Base-by-base conservation (phyloP, 768 basidiomycete genomes). In the Lentinula edodes region DNA sequence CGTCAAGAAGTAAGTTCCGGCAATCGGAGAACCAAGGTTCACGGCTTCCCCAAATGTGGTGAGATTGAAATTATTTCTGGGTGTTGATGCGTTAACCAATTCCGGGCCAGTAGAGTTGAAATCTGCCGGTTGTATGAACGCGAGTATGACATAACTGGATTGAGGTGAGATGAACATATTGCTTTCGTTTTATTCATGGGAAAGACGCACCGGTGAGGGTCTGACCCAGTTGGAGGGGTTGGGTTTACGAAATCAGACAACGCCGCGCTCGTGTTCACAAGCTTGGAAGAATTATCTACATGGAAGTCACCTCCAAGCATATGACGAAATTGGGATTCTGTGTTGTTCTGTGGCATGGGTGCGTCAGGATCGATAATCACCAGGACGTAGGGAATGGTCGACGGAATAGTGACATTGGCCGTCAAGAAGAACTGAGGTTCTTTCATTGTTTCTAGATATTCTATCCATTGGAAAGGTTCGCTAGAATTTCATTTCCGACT, bases 321-420 rank as follows among this genome's bases (percentile, higher is more conserved):
- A 66, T 80, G 78, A 3, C 79, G 69, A 59, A 76, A 74, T 60
- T 79, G 72, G 6, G 75, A 67, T 12, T 69, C 61, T 8, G 67
- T 71, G 9, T 70, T 70, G 60, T 76, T 75, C 57, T 77, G 73
- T 0, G 75, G 76, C 20, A 75, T 75, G 23, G 78, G 76, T 0
- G 74, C 78, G 64, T 81, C 78, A 34, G 77, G 79, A 63, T 80
- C 79, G 41, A 81, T 68, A 41, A 80, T 66, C 16, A 72, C 71
- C 15, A 81, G 58, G 28, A 81, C 74, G 63, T 74, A 78, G 15
- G 72, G 68, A 39, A 66, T 64, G 61, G 67, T 72, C 15, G 64
- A 60, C 45, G 63, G 62, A 46, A 64, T 46, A n/a, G 67, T 51
- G 16, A 68, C 66, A 43, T 71, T 64, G 23, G 69, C 63, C 61